Percentiles rank a stretch among this genome's conserved stretches.
These are phyloP conservation scores for Eimeria necatrix DNA, from an alignment of 169 alveolate genomes.

Conservation along the genomic window DNA sequence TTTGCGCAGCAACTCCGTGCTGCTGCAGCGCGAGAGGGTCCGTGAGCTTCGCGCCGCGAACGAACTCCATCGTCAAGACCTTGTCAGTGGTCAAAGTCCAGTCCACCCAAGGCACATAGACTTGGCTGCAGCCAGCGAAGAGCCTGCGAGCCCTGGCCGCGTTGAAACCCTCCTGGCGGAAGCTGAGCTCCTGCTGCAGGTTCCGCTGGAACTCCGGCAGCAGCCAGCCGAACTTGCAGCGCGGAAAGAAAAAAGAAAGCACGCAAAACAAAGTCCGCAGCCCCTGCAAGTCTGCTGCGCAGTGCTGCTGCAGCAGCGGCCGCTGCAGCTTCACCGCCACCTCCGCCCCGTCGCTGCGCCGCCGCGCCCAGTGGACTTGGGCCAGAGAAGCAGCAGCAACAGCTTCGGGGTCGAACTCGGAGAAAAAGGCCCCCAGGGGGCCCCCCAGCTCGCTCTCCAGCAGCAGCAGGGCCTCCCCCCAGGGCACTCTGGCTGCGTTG, in stretches of 20 bases:
- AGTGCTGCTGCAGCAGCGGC: slow-evolving; percentile 79
- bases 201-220: slow-evolving; percentile 66
- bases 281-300: background rate
- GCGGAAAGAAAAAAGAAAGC: slow-evolving; percentile 21
- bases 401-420: slow-evolving; percentile 82
- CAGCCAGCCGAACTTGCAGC: slow-evolving; percentile 33
- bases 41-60: slow-evolving; percentile 86
- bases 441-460: slow-evolving; percentile 82
- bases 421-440: slow-evolving; percentile 72
- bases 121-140: background rate
- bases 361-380: slow-evolving; percentile 86
- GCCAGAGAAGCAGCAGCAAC: slow-evolving; percentile 88
- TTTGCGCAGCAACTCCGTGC: slow-evolving; percentile 23
- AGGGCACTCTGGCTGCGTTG: slow-evolving; percentile 78
- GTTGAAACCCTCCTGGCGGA: slow-evolving; percentile 53
- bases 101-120: slow-evolving; percentile 80
- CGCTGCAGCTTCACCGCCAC: slow-evolving; percentile 89
- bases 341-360: slow-evolving; percentile 82
- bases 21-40: slow-evolving; percentile 81
- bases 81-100: slow-evolving; percentile 81
- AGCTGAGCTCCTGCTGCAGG: slow-evolving; percentile 41
- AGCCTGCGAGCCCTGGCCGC: background rate
- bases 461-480: slow-evolving; percentile 66
- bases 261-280: background rate
- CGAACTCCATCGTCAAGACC: slow-evolving; percentile 88